Evolutionary conservation across 83 land plant genomes (phyloP).

Genomic region (Larix sibirica): DNA sequence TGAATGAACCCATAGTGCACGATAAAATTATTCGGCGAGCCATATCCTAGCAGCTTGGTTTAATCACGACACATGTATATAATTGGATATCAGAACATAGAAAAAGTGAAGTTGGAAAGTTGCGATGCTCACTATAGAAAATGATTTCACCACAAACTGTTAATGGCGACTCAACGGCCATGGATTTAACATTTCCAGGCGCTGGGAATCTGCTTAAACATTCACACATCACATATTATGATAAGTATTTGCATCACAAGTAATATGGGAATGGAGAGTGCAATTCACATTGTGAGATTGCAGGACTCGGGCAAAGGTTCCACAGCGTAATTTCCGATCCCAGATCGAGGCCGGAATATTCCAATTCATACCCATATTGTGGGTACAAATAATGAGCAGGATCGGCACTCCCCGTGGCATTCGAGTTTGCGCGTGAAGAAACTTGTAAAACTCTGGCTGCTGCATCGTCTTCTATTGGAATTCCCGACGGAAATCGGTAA

Average conservation of each 20-base stretch:
- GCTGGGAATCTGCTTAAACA: too few relatives aligned
- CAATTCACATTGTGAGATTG: not conserved
- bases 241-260: not conserved
- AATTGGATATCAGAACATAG: too few relatives aligned
- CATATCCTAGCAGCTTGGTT: too few relatives aligned
- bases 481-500: not conserved
- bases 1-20: too few relatives aligned
- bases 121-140: too few relatives aligned
- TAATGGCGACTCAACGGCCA: too few relatives aligned
- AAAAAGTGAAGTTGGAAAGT: too few relatives aligned
- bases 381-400: not conserved
- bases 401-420: not conserved
- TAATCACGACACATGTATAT: too few relatives aligned
- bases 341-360: not conserved
- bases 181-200: too few relatives aligned
- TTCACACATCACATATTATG: too few relatives aligned
- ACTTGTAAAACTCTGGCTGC: not conserved
- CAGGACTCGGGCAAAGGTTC: slow-evolving; percentile 5
- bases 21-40: too few relatives aligned
- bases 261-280: not conserved
- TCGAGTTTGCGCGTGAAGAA: not conserved
- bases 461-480: slow-evolving; percentile 4
- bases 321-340: slow-evolving; percentile 1
- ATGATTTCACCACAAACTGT: too few relatives aligned
- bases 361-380: not conserved